Percentiles rank a stretch among this genome's conserved stretches.
Conservation (phyloP, 208 protist species). For the Leishmania tropica region DNA sequence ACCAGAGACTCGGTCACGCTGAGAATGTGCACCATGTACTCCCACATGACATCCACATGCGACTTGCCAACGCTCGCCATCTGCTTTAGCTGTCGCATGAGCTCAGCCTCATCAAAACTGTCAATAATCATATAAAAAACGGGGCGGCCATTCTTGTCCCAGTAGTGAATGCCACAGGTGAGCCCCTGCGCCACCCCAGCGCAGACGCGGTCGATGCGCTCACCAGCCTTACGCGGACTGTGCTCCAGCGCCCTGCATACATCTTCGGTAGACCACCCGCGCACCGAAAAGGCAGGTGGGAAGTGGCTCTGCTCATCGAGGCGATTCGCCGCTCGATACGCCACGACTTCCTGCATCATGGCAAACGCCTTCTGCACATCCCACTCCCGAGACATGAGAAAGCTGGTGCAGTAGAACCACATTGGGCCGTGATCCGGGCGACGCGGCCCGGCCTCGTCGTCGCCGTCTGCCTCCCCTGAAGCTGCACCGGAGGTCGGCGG, state of each 20-base stretch:
- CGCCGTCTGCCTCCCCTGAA: slow-evolving; percentile 4
- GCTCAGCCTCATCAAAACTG: slow-evolving; percentile 19
- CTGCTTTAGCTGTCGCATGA: slow-evolving; percentile 36
- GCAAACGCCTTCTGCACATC: slow-evolving; percentile 54
- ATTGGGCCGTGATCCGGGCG: slow-evolving; percentile 16
- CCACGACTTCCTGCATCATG: slow-evolving; percentile 43
- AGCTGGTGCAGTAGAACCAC: slow-evolving; percentile 47
- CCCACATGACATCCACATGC: slow-evolving; percentile 38
- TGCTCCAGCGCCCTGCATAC: slow-evolving; percentile 13
- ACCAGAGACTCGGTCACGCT: slow-evolving; percentile 45
- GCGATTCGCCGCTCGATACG: slow-evolving; percentile 35
- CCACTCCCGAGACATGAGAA: slow-evolving; percentile 56
- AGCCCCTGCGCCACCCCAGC: slow-evolving; percentile 25
- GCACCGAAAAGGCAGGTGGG: slow-evolving; percentile 49
- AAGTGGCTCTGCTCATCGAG: slow-evolving; percentile 45
- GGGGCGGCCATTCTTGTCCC: slow-evolving; percentile 61
- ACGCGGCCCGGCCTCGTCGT: background rate
- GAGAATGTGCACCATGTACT: slow-evolving; percentile 46
- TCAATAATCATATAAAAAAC: slow-evolving; percentile 56
- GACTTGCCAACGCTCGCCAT: slow-evolving; percentile 37
- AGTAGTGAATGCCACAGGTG: slow-evolving; percentile 60
- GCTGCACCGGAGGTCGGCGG: background rate
- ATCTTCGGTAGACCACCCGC: slow-evolving; percentile 33
- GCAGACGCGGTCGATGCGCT: slow-evolving; percentile 37
- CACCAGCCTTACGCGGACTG: background rate